phyloP scores from a whole-genome alignment of 2,329 filamentous ascomycete genomes.

The Alternaria gansuensis region DNA sequence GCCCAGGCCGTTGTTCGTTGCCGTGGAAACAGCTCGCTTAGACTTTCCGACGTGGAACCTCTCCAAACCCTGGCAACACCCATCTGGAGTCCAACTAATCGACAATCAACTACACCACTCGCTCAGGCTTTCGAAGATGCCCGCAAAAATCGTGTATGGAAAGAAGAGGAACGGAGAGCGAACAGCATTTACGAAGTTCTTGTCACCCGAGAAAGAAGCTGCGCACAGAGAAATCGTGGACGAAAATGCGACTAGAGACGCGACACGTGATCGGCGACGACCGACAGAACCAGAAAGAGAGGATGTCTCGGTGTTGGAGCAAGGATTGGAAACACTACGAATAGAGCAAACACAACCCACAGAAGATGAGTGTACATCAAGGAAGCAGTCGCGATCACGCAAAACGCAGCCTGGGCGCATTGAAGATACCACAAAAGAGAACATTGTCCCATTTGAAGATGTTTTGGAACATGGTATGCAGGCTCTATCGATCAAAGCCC shows the following conservation, averaged over 20 bases:
- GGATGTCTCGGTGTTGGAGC: conserved; percentile 16
- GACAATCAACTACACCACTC: conserved; percentile 7
- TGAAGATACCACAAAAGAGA: conserved; percentile 15
- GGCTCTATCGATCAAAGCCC: conserved; percentile 12
- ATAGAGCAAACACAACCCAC: neutral
- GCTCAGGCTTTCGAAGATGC: conserved; percentile 27
- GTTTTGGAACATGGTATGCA: conserved; percentile 16
- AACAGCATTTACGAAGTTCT: conserved; percentile 37
- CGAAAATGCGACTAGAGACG: conserved; percentile 11
- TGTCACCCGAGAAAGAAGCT: conserved; percentile 41
- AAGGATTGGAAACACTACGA: conserved; percentile 18
- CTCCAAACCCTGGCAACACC: conserved; percentile 11
- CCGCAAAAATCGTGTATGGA: conserved; percentile 37
- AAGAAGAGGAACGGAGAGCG: conserved; percentile 41
- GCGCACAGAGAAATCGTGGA: neutral
- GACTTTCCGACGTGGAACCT: conserved; percentile 17
- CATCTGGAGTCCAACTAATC: conserved; percentile 11
- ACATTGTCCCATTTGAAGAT: conserved; percentile 10
- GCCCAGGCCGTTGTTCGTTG: conserved; percentile 1
- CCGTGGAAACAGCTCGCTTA: conserved; percentile 20
- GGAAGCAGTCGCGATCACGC: conserved; percentile 20
- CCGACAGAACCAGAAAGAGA: conserved; percentile 9
- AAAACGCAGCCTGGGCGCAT: conserved; percentile 10
- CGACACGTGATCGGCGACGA: conserved; percentile 13
- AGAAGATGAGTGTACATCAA: conserved; percentile 13